Percentiles rank a stretch among this genome's conserved stretches.
phyloP scores from a whole-genome alignment of 148 eudicot species.

The Dianthus caryophyllus region DNA sequence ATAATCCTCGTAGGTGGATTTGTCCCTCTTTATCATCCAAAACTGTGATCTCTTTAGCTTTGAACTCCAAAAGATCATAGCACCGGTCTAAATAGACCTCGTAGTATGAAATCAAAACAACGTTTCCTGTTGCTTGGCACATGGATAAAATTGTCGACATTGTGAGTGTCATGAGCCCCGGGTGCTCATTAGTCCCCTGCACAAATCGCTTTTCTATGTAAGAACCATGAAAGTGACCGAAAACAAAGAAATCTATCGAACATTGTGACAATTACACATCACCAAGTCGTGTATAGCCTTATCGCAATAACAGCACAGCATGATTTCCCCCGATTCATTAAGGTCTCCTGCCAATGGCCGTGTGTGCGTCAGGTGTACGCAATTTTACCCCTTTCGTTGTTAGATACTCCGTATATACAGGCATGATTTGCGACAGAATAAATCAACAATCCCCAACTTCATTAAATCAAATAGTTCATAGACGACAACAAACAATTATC shows the following conservation, averaged over 20 bases:
- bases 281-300: no score
- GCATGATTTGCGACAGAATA: no score
- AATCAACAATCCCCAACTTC: no score
- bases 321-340: no score
- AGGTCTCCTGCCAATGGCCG: no score
- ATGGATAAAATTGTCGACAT: constrained; percentile 59
- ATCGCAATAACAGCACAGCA: no score
- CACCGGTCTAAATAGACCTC: constrained; percentile 89
- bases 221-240: background rate
- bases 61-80: constrained; percentile 75
- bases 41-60: constrained; percentile 61
- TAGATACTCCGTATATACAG: no score
- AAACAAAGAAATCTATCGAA: background rate
- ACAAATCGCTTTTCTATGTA: constrained; percentile 16
- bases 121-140: constrained; percentile 50
- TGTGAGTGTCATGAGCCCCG: constrained; percentile 66
- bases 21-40: constrained; percentile 76
- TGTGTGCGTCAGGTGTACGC: no score
- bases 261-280: background rate
- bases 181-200: constrained; percentile 75
- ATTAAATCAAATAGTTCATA: no score
- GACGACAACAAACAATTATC: no score
- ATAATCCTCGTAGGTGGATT: constrained; percentile 66
- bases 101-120: constrained; percentile 65
- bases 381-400: no score